phyloP scores from a whole-genome alignment of 345 rosid species.

The Crucihimalaya himalaica region DNA sequence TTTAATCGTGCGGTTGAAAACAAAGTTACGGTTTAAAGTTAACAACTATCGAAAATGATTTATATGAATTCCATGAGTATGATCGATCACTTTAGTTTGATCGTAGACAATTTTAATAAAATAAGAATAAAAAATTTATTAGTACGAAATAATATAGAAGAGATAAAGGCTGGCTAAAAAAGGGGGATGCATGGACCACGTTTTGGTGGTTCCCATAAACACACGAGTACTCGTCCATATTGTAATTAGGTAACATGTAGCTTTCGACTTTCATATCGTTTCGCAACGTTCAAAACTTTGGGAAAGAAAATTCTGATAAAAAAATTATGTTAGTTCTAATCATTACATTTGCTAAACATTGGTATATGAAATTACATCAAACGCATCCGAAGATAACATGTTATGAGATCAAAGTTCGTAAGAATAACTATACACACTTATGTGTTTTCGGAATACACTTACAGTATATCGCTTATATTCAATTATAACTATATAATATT shows the following conservation, averaged over 20 bases:
- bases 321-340: neutral
- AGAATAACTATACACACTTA: too few relatives aligned
- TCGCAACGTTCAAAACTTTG: conserved; percentile 24
- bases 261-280: conserved; percentile 36
- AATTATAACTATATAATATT: too few relatives aligned
- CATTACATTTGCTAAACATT: neutral
- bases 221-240: conserved; percentile 36
- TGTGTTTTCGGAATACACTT: neutral
- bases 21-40: neutral
- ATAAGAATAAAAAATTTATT: neutral
- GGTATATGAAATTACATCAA: neutral
- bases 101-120: neutral
- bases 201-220: conserved; percentile 43
- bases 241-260: conserved; percentile 38
- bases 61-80: neutral
- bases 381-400: neutral
- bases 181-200: conserved; percentile 39
- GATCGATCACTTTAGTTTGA: conserved; percentile 14
- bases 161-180: conserved; percentile 33
- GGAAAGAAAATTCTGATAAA: conserved; percentile 18
- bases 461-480: neutral
- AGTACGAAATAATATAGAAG: conserved; percentile 13
- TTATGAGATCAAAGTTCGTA: neutral
- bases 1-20: neutral
- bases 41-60: neutral